Conservation (phyloP, 306 rosid species). For the Albizia julibrissin region DNA sequence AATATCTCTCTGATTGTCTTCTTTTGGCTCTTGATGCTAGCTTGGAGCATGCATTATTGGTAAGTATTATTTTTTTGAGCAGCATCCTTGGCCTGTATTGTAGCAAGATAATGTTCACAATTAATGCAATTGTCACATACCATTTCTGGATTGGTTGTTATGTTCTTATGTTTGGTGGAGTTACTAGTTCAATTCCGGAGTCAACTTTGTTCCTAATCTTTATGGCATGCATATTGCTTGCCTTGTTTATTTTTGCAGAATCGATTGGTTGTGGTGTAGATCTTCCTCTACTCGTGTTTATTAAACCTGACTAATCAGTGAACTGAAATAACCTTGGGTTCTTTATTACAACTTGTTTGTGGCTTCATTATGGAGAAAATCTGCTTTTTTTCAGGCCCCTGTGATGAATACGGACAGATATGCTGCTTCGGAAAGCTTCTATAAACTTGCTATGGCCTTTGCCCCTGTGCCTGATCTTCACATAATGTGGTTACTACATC, state of each 20-base stretch:
- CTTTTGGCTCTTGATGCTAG: slow-evolving; percentile 97
- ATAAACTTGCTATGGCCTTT: slow-evolving; percentile 95
- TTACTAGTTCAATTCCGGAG: not conserved
- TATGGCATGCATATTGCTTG: not conserved
- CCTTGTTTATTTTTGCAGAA: not conserved
- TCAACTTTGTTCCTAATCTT: not conserved
- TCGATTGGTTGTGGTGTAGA: not conserved
- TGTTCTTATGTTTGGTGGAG: not conserved
- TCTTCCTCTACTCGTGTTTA: not conserved
- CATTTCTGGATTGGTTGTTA: not conserved
- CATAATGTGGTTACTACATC: slow-evolving; percentile 98
- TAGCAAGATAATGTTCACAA: not conserved
- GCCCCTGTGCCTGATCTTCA: slow-evolving; percentile 99
- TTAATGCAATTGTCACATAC: not conserved
- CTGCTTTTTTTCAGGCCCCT: slow-evolving; percentile 56
- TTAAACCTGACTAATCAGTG: not conserved
- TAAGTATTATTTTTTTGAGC: slow-evolving; percentile 45
- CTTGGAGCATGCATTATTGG: slow-evolving; percentile 93
- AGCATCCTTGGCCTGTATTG: not conserved
- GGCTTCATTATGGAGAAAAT: slow-evolving; percentile 14
- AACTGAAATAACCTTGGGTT: slow-evolving; percentile 5
- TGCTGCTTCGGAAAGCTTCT: slow-evolving; percentile 93
- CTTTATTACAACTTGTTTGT: slow-evolving; percentile 11
- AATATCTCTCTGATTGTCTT: slow-evolving; percentile 84
- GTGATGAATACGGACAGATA: slow-evolving; percentile 93